Percentiles rank a stretch among this genome's conserved stretches.
Evolutionary conservation across 495 filamentous ascomycete genomes (phyloP).

Genomic region (Achaetomiella virescens): DNA sequence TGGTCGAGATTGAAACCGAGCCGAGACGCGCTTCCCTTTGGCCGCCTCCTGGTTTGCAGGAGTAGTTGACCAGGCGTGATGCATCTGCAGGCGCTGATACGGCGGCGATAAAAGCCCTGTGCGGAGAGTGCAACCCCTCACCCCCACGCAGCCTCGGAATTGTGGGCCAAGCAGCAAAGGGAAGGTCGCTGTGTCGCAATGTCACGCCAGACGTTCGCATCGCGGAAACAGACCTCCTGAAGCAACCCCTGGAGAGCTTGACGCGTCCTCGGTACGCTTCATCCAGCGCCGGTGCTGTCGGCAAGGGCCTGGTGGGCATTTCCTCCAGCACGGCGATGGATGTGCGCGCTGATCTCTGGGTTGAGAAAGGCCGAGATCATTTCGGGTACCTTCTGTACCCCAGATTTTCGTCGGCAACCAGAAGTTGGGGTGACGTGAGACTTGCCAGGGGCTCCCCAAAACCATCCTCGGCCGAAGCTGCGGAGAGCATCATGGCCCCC

Average conservation of each 20-base stretch:
- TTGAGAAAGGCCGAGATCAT: no score
- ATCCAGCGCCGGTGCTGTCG: not conserved
- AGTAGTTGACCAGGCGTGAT: slow-evolving; percentile 1
- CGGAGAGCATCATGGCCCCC: no score
- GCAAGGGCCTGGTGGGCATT: not conserved
- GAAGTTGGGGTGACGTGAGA: no score
- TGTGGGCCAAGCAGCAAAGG: not conserved
- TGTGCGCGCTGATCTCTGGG: not conserved
- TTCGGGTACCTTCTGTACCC: no score
- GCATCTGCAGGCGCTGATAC: not conserved
- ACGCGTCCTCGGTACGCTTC: slow-evolving; percentile 10
- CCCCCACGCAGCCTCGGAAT: not conserved
- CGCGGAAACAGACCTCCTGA: not conserved
- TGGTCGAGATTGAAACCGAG: not conserved
- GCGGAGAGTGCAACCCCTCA: not conserved
- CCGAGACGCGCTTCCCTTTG: not conserved
- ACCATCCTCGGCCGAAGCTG: no score
- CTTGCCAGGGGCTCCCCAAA: no score
- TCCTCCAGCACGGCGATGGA: not conserved
- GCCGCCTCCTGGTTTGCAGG: not conserved
- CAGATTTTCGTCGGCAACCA: no score
- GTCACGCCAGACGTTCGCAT: not conserved
- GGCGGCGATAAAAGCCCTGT: not conserved
- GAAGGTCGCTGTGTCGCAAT: not conserved
- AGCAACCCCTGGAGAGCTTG: slow-evolving; percentile 9